These are phyloP conservation scores for Monosporozyma solicola DNA, from an alignment of 805 yeast species.

Conservation along the genomic window DNA sequence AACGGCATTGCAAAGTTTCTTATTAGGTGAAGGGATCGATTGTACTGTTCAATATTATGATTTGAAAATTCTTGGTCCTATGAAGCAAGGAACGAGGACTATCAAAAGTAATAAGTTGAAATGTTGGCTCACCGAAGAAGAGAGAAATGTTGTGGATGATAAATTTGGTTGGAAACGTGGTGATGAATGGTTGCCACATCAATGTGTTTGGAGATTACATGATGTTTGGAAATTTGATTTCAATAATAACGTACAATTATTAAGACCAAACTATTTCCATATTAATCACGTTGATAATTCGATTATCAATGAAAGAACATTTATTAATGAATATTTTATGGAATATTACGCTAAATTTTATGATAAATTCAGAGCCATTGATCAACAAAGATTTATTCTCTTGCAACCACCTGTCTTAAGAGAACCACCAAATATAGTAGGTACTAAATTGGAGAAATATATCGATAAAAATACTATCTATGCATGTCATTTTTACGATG, in stretches of 20 bases:
- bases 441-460: conserved; percentile 30
- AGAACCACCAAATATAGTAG: conserved; percentile 58
- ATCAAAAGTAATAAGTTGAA: conserved; percentile 36
- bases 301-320: conserved; percentile 41
- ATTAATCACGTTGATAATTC: not conserved
- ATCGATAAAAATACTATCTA: conserved; percentile 59
- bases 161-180: conserved; percentile 66
- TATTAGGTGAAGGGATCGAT: conserved; percentile 70
- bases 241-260: conserved; percentile 23
- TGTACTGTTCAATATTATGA: conserved; percentile 55
- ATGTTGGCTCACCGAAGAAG: conserved; percentile 58
- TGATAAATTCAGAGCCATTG: conserved; percentile 37
- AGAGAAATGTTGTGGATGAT: conserved; percentile 38
- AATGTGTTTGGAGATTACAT: conserved; percentile 73
- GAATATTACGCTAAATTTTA: conserved; percentile 49
- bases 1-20: conserved; percentile 63
- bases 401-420: conserved; percentile 79
- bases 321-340: conserved; percentile 57
- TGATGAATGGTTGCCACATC: conserved; percentile 57
- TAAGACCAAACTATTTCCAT: conserved; percentile 45
- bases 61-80: conserved; percentile 70
- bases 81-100: conserved; percentile 43
- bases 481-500: conserved; percentile 92
- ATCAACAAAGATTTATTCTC: conserved; percentile 45
- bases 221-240: conserved; percentile 59